Evolutionary conservation across 2,329 filamentous ascomycete species (phyloP).

Genomic region (Bipolaris cookei): DNA sequence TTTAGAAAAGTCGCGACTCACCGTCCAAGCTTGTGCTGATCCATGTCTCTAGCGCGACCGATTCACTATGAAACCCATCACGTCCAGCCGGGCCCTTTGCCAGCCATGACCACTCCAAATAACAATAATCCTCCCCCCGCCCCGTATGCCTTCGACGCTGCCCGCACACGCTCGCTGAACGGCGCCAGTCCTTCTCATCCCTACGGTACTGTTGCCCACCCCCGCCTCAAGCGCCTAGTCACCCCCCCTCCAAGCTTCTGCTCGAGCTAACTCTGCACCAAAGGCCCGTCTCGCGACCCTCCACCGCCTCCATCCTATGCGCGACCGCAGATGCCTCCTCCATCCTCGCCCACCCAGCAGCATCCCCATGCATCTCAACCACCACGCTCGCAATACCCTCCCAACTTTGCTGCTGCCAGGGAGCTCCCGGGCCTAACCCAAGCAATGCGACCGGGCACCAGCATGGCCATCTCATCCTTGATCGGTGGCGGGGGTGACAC

Average conservation of each 20-base stretch:
- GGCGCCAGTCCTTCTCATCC: conserved; percentile 44
- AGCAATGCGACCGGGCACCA: conserved; percentile 63
- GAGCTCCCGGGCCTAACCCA: conserved; percentile 62
- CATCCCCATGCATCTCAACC: conserved; percentile 48
- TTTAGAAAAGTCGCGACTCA: conserved; percentile 23
- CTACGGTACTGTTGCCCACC: conserved; percentile 35
- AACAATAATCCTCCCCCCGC: conserved; percentile 42
- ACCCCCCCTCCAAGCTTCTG: not conserved
- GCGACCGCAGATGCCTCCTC: conserved; percentile 57
- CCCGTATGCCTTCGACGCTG: conserved; percentile 52
- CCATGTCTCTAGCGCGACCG: conserved; percentile 36
- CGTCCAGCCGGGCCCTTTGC: conserved; percentile 40
- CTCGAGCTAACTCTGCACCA: conserved; percentile 32
- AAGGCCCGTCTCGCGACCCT: conserved; percentile 48
- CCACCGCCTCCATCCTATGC: conserved; percentile 52
- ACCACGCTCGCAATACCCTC: conserved; percentile 52
- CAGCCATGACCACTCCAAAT: conserved; percentile 44
- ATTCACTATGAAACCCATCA: conserved; percentile 36
- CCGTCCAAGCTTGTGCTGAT: conserved; percentile 22
- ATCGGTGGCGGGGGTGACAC: conserved; percentile 64
- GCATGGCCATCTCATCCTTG: conserved; percentile 78
- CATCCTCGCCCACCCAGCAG: conserved; percentile 55
- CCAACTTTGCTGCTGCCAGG: conserved; percentile 56
- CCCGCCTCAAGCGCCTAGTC: conserved; percentile 11
- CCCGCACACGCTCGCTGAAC: conserved; percentile 54